Evolutionary conservation across 345 rosid genomes (phyloP), one percentile per base, ranked within the genome.

Genomic region (Eutrema heterophyllum): DNA sequence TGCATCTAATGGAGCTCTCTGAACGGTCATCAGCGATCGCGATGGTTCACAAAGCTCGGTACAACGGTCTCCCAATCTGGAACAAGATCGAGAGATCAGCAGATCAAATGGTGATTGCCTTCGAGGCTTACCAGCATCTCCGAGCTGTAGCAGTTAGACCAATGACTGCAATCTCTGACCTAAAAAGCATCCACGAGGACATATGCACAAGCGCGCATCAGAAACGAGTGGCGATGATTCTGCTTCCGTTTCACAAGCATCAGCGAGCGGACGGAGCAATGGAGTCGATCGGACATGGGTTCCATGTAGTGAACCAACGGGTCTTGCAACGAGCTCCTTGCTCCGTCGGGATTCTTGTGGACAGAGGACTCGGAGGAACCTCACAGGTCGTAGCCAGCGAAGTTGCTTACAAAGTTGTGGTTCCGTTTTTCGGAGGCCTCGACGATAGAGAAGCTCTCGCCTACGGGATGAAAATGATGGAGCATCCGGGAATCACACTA

Each of bases 1-100:
- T 89, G 96, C 83, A 86, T 67, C 81, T 91, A 3, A 86, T 89
- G 92, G 97, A 91, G 75, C 86, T 91, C 24, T 86, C 93, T 0
- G 92, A 83, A 73, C 81, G 96, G 35, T 85, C 96, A 59, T 87
- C 93, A 0, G 91, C 95, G 5, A 91, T 89, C n/a, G 76, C 86
- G 0, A 86, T 86, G 91, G 87, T 89, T 70, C 96, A 91, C 65
- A 87, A 86, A 75, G 97, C 89, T 1, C 78, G 93, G 4, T 75
- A 82, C 58, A 85, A 86, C 18, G 95, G 95, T 5, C 81, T 91
- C 4, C 95, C 95, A 0, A 84, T 82, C 55, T 89, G 92, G 91
- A 89, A 86, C 84, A 86, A 74, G 78, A 68, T 64, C 15, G 45
- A 74, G 59, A 65, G 68, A 59, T 65, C 76, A 26, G 56, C 79